Base-by-base conservation (phyloP, 1,284 basidiomycete species). In the Grifola frondosa region DNA sequence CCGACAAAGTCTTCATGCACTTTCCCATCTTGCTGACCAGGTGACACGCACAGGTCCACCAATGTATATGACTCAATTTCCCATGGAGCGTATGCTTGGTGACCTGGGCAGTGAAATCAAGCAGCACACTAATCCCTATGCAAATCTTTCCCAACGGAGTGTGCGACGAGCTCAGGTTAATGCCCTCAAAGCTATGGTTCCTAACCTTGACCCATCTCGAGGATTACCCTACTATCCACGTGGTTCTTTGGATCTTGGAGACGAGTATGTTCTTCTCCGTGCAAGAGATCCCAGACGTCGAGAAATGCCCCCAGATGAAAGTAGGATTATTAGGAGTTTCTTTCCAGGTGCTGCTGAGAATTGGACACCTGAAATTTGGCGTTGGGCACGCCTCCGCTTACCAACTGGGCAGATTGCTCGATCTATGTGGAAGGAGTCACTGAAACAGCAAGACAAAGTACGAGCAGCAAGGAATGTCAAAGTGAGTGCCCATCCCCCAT, bases 61-160 rank as follows among this genome's bases (percentile, higher is more conserved):
- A n/a, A 13, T 19, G 0, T 25, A 34, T n/a, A 46, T 38, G 7
- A 41, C 50, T 0, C 60, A 63, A 34, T 61, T 53, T 46, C 46
- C 55, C 0, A 48, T 62, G 33, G 61, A 64, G 44, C 47, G 50
- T 2, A 43, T 36, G 1, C 62, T 64, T 11, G 61, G 61, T 2
- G 48, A 57, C 25, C 44, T 65, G 13, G 51, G 47, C 1, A 35
- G 40, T 0, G 54, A 62, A 34, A 50, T 63, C 6, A 39, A 45
- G 1, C 57, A 58, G 26, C 58, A 46, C 6, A 52, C 46, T 2
- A 57, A 56, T 15, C 50, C 54, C 5, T 63, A 48, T 20, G 46
- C 44, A 0, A 61, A 62, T 34, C 46, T 63, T 6, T 30, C 56
- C 10, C 20, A 52, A 17, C 50, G 50, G 13, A 49, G 25, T 1